phyloP scores from a whole-genome alignment of 2,329 filamentous ascomycete genomes.

The Aspergillus latus region DNA sequence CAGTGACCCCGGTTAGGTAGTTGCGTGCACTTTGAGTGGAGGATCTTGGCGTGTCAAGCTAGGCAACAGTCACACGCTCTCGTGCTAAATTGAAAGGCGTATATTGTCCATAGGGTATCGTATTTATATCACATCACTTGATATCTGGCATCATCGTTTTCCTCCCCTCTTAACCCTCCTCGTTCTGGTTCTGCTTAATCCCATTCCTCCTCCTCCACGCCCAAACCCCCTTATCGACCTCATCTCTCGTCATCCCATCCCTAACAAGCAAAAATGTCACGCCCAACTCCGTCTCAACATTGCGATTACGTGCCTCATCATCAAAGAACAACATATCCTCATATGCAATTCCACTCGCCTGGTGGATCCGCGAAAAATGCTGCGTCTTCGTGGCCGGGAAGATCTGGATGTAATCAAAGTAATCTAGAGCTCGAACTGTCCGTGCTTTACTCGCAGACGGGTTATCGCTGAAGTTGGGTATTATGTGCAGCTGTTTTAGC shows the following conservation, averaged over 20 bases:
- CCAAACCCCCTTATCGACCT: constrained; percentile 75
- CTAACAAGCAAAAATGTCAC: constrained; percentile 81
- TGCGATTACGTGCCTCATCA: constrained; percentile 81
- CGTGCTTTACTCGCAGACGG: constrained; percentile 43
- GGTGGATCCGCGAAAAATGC: constrained; percentile 74
- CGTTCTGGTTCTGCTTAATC: constrained; percentile 31
- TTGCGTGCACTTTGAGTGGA: not conserved
- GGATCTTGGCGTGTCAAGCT: not conserved
- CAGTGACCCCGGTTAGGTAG: not conserved
- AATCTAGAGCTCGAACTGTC: constrained; percentile 50
- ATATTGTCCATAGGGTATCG: constrained; percentile 3
- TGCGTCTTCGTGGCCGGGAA: constrained; percentile 78
- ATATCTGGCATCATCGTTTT: not conserved
- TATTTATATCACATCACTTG: not conserved
- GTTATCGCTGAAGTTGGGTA: constrained; percentile 44
- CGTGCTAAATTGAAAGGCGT: not conserved
- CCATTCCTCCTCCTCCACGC: constrained; percentile 76
- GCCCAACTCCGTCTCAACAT: constrained; percentile 71
- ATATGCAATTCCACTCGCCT: constrained; percentile 68
- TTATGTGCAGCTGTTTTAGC: constrained; percentile 70
- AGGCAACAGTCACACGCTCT: not conserved
- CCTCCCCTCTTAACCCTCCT: constrained; percentile 13
- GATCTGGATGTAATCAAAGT: constrained; percentile 61
- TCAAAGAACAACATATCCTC: constrained; percentile 96
- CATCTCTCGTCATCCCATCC: constrained; percentile 73